Conservation (phyloP, 2,329 filamentous ascomycete genomes). For the Lasiodiplodia gonubiensis region DNA sequence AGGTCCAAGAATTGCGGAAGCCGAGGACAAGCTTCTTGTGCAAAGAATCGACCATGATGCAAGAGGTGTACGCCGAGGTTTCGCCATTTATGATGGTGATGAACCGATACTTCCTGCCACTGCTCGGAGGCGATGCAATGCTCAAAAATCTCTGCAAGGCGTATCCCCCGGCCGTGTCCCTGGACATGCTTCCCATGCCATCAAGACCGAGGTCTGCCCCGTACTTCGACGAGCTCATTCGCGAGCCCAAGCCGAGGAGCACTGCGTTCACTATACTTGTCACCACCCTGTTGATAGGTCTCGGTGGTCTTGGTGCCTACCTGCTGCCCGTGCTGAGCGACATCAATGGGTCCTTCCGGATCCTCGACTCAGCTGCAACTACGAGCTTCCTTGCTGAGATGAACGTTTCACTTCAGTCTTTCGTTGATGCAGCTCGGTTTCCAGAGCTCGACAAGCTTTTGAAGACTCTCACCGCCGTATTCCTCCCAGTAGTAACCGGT, state of each 20-base stretch:
- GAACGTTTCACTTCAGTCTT: background rate
- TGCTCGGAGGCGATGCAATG: background rate
- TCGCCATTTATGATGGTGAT: background rate
- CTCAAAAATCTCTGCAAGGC: background rate
- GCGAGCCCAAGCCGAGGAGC: background rate
- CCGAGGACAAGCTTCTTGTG: background rate
- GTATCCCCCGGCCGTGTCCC: background rate
- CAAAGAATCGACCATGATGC: background rate
- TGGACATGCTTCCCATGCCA: background rate
- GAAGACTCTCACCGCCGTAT: background rate
- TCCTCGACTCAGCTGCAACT: background rate
- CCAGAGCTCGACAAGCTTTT: background rate
- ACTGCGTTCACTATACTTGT: background rate
- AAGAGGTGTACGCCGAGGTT: background rate
- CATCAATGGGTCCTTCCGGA: background rate
- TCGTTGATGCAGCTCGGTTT: background rate
- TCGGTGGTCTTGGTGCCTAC: background rate
- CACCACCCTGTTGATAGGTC: background rate
- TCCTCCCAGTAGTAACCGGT: background rate
- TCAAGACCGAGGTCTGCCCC: background rate
- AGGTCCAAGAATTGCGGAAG: background rate
- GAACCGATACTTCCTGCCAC: background rate
- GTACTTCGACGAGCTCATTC: background rate
- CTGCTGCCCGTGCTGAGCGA: background rate
- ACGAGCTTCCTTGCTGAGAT: background rate